Conservation (phyloP, 108 stramenopile genomes). For the Aurantiochytrium sp. region DNA sequence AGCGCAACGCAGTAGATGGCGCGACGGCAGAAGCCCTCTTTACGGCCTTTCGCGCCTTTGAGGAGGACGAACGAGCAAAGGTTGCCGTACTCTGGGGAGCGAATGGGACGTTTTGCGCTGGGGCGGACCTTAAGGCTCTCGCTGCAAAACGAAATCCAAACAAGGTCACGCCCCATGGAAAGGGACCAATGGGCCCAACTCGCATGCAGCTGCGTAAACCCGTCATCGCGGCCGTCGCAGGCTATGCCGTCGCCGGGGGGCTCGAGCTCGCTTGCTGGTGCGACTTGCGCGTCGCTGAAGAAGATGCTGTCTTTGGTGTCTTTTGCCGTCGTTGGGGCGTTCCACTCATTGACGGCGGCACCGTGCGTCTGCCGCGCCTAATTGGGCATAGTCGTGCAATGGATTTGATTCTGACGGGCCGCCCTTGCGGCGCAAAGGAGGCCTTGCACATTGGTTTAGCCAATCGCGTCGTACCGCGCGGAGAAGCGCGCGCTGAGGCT, state of each 20-base stretch:
- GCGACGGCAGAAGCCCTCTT: not conserved
- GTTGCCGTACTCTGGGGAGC: slow-evolving; percentile 21
- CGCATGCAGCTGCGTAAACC: slow-evolving; percentile 24
- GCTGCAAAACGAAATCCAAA: not conserved
- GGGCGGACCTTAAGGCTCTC: slow-evolving; percentile 19
- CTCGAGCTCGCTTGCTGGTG: slow-evolving; percentile 27
- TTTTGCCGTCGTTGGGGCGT: slow-evolving; percentile 33
- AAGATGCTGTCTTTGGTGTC: slow-evolving; percentile 17
- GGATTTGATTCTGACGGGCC: slow-evolving; percentile 26
- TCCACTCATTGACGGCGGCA: slow-evolving; percentile 30
- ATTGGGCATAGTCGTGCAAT: slow-evolving; percentile 20
- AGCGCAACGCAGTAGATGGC: slow-evolving; percentile 15
- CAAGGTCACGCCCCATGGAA: not conserved
- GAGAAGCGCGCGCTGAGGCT: not conserved
- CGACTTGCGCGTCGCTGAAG: slow-evolving; percentile 23
- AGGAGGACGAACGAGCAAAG: not conserved
- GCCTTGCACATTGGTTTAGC: slow-evolving; percentile 19
- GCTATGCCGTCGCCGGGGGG: slow-evolving; percentile 27
- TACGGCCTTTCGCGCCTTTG: not conserved
- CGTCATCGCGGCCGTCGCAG: slow-evolving; percentile 26
- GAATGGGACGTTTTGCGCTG: slow-evolving; percentile 23
- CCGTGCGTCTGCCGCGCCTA: slow-evolving; percentile 23
- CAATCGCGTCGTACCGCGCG: slow-evolving; percentile 17
- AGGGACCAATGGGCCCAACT: slow-evolving; percentile 26
- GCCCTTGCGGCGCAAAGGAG: not conserved